A percentile compares a stretch with the other conserved stretches of the same genome.
Conservation (phyloP, 2,329 filamentous ascomycete genomes). For the Talaromyces sp. region DNA sequence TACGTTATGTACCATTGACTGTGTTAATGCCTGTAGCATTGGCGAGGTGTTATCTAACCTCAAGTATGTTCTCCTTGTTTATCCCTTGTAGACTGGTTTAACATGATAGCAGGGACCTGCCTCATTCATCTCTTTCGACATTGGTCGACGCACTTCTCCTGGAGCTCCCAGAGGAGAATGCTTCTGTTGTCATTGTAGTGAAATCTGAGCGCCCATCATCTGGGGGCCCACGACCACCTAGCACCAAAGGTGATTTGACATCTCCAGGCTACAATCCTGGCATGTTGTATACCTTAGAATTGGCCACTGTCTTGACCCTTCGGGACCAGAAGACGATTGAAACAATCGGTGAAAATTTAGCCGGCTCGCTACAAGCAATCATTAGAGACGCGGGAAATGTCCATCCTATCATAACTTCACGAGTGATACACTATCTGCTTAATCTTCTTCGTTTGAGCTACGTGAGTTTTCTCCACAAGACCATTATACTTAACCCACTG, state of each 20-base stretch:
- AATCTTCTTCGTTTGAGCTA: constrained; percentile 78
- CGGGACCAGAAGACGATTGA: constrained; percentile 69
- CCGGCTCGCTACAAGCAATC: constrained; percentile 73
- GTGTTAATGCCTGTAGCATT: constrained; percentile 83
- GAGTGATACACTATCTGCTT: constrained; percentile 82
- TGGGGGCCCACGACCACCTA: constrained; percentile 54
- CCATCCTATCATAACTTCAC: constrained; percentile 77
- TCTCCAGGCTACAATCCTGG: constrained; percentile 74
- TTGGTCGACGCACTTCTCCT: constrained; percentile 70
- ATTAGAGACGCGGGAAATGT: constrained; percentile 73
- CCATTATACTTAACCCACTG: constrained; percentile 14
- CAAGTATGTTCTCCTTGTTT: constrained; percentile 46
- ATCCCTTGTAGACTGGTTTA: constrained; percentile 15
- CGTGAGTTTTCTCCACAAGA: constrained; percentile 37
- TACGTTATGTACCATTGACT: constrained; percentile 89
- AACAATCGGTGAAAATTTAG: constrained; percentile 70
- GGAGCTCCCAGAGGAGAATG: constrained; percentile 80
- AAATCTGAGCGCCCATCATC: constrained; percentile 74
- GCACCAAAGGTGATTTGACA: constrained; percentile 51
- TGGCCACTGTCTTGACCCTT: constrained; percentile 76
- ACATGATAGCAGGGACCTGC: constrained; percentile 56
- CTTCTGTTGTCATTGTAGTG: constrained; percentile 76
- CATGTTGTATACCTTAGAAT: constrained; percentile 83
- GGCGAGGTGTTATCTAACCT: constrained; percentile 79
- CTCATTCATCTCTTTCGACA: constrained; percentile 53